Base-by-base conservation (phyloP, 352 stramenopile species). In the Phytophthora kernoviae region DNA sequence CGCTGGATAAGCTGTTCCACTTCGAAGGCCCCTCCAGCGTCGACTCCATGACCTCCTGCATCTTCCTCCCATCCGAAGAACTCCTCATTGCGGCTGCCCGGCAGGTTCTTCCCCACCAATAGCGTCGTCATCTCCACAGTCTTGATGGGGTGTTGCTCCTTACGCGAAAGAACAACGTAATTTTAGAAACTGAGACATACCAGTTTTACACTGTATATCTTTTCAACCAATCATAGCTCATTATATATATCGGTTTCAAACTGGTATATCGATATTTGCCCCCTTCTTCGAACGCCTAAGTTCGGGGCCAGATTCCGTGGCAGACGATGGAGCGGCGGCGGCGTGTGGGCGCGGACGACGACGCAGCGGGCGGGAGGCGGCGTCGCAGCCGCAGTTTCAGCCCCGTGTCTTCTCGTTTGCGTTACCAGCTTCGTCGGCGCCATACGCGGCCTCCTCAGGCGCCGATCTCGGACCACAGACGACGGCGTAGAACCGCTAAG, bases 1-100 rank as follows among this genome's bases (percentile, higher is more conserved):
- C 79, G 70, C 69, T 93, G 84, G 58, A 93, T 93, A 41, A 84
- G 60, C 70, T 93, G 81, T 65, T 93, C 84, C 21, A 84, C 79
- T 50, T 91, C 79, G 54, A 90, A 92, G 21, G 81, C 77, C 14
- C 82, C 79, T 10, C 77, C 78, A 0, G 63, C 43, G 33, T 88
- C 79, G 0, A 39, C 71, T 1, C 42, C 59, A 4, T 44, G 56
- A 10, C 65, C 59, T 0, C 40, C 58, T 2, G 56, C 54, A 10
- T 21, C 51, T 8, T 74, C 62, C 18, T 89, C 82, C 84, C 84
- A 94, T 39, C 71, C 65, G 55, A 90, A 94, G 70, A 94, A 92
- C 56, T 94, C 84, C 17, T 88, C 79, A 58, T 88, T 91, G 50
- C 82, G 74, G 40, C 72, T 88, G 46, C 84, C 84, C 3, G 81